A percentile compares a stretch with the other conserved stretches of the same genome.
Conservation (phyloP, 2,329 filamentous ascomycete species). For the Trichothecium sympodiale region DNA sequence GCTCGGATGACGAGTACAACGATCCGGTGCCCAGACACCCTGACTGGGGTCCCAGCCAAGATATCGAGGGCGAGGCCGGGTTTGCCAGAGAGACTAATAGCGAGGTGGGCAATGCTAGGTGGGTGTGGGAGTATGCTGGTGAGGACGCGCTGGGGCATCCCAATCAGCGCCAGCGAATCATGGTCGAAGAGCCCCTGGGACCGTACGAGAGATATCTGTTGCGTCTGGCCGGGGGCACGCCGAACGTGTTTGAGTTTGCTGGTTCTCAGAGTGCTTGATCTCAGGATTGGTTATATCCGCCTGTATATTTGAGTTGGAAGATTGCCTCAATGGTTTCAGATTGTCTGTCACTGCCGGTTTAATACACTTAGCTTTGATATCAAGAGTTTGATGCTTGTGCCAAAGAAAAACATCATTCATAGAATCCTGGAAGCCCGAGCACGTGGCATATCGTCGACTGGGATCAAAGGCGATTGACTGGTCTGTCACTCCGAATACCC, state of each 20-base stretch:
- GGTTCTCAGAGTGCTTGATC: not conserved
- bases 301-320: too few species aligned
- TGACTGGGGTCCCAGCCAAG: constrained; percentile 20
- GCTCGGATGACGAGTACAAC: constrained; percentile 16
- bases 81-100: constrained; percentile 12
- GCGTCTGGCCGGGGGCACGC: constrained; percentile 23
- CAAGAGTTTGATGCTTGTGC: too few species aligned
- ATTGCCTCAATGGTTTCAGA: too few species aligned
- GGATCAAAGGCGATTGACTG: too few species aligned
- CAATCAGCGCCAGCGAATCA: constrained; percentile 24
- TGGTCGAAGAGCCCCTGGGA: constrained; percentile 34
- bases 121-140: constrained; percentile 45
- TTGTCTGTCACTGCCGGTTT: too few species aligned
- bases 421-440: too few species aligned
- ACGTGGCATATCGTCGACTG: too few species aligned
- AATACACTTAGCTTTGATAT: too few species aligned
- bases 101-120: constrained; percentile 22
- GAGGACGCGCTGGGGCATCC: constrained; percentile 27
- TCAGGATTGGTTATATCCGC: too few species aligned
- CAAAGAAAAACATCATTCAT: not conserved
- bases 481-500: too few species aligned
- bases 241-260: constrained; percentile 32
- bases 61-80: constrained; percentile 11
- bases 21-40: constrained; percentile 24
- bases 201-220: constrained; percentile 6